These are phyloP conservation scores for Xylaria sp. DNA, from an alignment of 2,329 filamentous ascomycete species.

Conservation along the genomic window DNA sequence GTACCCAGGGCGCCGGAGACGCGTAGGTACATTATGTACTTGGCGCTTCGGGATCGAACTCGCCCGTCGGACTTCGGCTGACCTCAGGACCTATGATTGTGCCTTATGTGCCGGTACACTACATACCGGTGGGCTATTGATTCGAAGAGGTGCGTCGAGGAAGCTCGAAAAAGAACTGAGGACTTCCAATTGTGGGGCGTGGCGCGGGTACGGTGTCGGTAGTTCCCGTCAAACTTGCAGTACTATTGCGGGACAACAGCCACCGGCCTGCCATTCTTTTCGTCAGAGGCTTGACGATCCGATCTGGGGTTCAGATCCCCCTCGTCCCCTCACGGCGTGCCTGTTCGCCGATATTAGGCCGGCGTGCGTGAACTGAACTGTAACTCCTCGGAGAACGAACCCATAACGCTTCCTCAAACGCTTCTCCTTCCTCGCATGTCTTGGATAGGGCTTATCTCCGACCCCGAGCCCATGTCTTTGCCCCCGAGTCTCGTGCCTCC, in stretches of 20 bases:
- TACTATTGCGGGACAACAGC: background rate
- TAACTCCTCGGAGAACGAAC: background rate
- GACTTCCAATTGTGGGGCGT: background rate
- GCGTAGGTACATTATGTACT: background rate
- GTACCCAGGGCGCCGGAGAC: background rate
- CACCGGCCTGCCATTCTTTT: background rate
- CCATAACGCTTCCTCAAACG: background rate
- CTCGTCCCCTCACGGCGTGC: background rate
- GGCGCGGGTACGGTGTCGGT: background rate
- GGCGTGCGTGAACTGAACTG: background rate
- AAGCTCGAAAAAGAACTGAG: background rate
- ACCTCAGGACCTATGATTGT: background rate
- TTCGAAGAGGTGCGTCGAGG: background rate
- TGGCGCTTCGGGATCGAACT: background rate
- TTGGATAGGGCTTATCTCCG: background rate
- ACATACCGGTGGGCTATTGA: background rate
- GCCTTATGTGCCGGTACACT: background rate
- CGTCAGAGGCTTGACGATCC: background rate
- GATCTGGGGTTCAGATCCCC: background rate
- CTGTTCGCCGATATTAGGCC: background rate
- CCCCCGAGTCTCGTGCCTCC: background rate
- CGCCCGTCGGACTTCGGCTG: background rate
- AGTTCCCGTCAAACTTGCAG: background rate
- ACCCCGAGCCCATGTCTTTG: background rate
- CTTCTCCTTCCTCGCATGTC: background rate